These are phyloP conservation scores for Aspergillus coremiiformis DNA, from an alignment of 495 filamentous ascomycete genomes.

Conservation along the genomic window DNA sequence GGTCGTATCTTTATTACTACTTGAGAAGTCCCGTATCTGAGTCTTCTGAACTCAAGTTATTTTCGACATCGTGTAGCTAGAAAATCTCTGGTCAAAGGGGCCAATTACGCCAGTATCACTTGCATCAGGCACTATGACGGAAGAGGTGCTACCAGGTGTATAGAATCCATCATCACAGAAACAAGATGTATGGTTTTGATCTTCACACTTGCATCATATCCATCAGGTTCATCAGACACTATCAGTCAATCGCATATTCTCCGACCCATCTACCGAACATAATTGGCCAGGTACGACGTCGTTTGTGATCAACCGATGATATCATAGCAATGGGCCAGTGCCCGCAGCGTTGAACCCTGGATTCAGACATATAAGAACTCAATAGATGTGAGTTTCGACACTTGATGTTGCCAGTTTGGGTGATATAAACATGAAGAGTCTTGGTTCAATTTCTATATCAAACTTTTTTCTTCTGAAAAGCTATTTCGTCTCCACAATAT, in stretches of 20 bases:
- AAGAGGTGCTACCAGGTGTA: not conserved
- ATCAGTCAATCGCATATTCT: not conserved
- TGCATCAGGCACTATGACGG: not conserved
- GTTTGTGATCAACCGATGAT: not conserved
- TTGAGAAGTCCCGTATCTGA: not conserved
- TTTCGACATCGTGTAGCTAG: not conserved
- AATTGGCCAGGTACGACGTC: not conserved
- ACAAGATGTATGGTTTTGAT: not conserved
- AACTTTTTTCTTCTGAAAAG: no score
- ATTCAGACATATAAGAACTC: not conserved
- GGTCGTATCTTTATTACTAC: not conserved
- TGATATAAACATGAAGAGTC: not conserved
- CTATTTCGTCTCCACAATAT: no score
- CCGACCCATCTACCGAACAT: not conserved
- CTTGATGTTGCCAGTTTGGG: not conserved
- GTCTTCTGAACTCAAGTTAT: not conserved
- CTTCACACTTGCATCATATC: not conserved
- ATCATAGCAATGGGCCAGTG: not conserved
- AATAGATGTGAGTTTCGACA: not conserved
- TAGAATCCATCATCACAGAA: not conserved
- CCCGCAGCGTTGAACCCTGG: not conserved
- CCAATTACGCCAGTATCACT: not conserved
- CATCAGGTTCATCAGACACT: not conserved
- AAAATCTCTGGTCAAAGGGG: not conserved
- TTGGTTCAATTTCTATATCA: constrained; percentile 12